Evolutionary conservation across 2,329 filamentous ascomycete genomes (phyloP).

Genomic region (Penicillium sp.): DNA sequence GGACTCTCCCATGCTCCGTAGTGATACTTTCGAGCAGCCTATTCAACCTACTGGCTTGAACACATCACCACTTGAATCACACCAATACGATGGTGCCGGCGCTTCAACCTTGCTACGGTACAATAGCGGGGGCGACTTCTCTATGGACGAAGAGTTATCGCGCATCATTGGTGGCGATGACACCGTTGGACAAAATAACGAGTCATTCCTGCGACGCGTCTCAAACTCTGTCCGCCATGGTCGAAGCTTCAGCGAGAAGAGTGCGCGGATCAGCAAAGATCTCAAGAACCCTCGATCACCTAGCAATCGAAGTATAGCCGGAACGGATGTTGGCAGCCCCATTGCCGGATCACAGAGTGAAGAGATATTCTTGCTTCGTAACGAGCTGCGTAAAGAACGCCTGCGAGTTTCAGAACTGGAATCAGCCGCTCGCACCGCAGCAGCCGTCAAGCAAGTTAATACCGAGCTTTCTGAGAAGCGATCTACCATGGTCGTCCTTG

Average conservation of each 20-base stretch:
- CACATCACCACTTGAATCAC: conserved; percentile 41
- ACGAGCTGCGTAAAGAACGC: conserved; percentile 78
- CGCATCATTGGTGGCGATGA: conserved; percentile 80
- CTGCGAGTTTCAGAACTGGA: conserved; percentile 80
- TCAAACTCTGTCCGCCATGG: conserved; percentile 94
- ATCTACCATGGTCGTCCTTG: conserved; percentile 90
- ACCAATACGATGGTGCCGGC: conserved; percentile 47
- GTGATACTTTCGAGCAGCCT: conserved; percentile 13
- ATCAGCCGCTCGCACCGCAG: conserved; percentile 57
- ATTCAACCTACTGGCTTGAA: conserved; percentile 46
- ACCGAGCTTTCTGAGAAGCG: conserved; percentile 88
- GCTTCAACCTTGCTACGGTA: conserved; percentile 70
- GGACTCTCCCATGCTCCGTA: conserved; percentile 44
- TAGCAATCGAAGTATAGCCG: conserved; percentile 50
- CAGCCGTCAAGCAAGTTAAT: conserved; percentile 72
- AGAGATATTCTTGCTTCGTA: conserved; percentile 64
- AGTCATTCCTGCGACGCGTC: conserved; percentile 80
- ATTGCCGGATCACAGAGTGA: conserved; percentile 60
- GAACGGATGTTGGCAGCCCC: conserved; percentile 70
- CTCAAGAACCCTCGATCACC: conserved; percentile 71
- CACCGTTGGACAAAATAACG: conserved; percentile 51
- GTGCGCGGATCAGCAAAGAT: conserved; percentile 58
- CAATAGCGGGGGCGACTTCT: conserved; percentile 81
- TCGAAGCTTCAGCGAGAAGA: conserved; percentile 76
- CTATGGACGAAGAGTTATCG: conserved; percentile 93